Percentiles rank a stretch among this genome's conserved stretches.
These are phyloP conservation scores for Zanthoxylum bungeanum DNA, from an alignment of 345 rosid genomes.

Conservation along the genomic window DNA sequence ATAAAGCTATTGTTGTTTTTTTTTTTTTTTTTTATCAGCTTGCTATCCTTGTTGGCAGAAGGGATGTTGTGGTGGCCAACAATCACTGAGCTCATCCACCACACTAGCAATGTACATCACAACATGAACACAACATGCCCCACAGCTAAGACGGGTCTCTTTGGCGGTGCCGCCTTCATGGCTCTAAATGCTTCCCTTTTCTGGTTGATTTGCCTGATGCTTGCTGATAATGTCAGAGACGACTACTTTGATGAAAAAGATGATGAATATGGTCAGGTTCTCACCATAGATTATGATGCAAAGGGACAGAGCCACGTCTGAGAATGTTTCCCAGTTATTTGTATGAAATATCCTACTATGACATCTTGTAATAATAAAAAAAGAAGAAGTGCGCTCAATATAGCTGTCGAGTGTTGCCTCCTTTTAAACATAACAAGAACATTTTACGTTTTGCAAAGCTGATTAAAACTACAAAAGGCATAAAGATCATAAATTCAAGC, in stretches of 20 bases:
- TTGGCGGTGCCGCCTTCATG: conserved; percentile 31
- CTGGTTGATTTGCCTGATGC: conserved; percentile 35
- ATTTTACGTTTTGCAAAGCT: neutral
- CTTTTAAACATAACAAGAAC: neutral
- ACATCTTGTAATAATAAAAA: neutral
- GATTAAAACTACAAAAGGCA: neutral
- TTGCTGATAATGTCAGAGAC: conserved; percentile 21
- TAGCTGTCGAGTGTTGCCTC: neutral
- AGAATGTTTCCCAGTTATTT: neutral
- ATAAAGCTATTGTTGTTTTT: too few species aligned
- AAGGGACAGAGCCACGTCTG: neutral
- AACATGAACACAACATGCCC: conserved; percentile 20
- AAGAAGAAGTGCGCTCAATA: neutral
- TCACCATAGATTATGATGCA: neutral
- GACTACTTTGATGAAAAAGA: conserved; percentile 18
- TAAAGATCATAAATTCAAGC: neutral
- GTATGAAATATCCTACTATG: neutral
- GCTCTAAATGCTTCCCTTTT: conserved; percentile 32
- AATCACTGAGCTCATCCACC: conserved; percentile 23
- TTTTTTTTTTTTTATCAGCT: too few species aligned
- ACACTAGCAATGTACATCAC: conserved; percentile 12
- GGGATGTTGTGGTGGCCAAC: conserved; percentile 27
- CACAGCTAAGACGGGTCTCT: conserved; percentile 29
- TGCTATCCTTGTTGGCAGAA: conserved; percentile 17
- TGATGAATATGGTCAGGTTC: conserved; percentile 11